A percentile compares a stretch with the other conserved stretches of the same genome.
These are phyloP conservation scores for Urochloa ruziziensis DNA, from an alignment of 176 grass and related monocot species.

Conservation along the genomic window DNA sequence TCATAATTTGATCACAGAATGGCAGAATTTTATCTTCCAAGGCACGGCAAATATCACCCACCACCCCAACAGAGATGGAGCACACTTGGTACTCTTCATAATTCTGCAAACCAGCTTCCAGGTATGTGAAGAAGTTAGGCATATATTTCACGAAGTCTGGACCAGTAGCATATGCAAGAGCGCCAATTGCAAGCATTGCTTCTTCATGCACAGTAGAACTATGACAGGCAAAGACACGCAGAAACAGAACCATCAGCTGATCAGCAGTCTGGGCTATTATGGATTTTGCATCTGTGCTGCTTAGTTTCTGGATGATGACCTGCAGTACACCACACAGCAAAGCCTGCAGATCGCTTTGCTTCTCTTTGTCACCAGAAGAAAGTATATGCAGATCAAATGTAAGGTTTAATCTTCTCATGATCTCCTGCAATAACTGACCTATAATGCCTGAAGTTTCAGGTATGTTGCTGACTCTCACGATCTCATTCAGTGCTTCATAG, in stretches of 20 bases:
- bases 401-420: constrained; percentile 69
- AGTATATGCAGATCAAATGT: constrained; percentile 68
- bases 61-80: constrained; percentile 80
- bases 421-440: constrained; percentile 58
- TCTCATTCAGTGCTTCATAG: constrained; percentile 91
- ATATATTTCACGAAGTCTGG: constrained; percentile 84
- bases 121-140: constrained; percentile 73
- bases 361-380: constrained; percentile 71
- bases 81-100: constrained; percentile 93
- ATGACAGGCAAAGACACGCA: constrained; percentile 73
- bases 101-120: constrained; percentile 83
- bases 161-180: constrained; percentile 90
- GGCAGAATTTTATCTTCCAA: constrained; percentile 85
- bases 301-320: constrained; percentile 90
- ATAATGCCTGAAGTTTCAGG: constrained; percentile 61
- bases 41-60: constrained; percentile 84
- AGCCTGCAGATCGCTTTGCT: constrained; percentile 82
- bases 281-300: constrained; percentile 60
- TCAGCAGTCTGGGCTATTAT: constrained; percentile 71
- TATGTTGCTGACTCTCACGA: constrained; percentile 76
- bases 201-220: constrained; percentile 88
- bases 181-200: constrained; percentile 90
- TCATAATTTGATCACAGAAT: constrained; percentile 87
- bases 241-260: constrained; percentile 83
- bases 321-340: constrained; percentile 83